phyloP scores from a whole-genome alignment of 805 yeast genomes.

The Sporopachydermia quercuum region DNA sequence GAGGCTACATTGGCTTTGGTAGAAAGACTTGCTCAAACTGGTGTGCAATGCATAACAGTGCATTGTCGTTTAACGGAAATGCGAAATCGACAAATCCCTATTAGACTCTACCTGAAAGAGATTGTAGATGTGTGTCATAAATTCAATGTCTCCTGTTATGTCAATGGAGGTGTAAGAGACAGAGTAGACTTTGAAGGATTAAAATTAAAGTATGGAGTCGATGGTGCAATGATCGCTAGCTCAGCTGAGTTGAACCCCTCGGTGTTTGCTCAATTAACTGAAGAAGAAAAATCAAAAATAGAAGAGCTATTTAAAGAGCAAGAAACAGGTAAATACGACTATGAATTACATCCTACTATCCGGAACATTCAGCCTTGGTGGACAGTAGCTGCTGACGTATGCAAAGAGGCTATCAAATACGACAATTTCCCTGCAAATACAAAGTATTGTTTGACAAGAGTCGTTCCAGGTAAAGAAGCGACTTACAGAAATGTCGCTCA shows the following conservation, averaged over 20 bases:
- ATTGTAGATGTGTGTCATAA: constrained; percentile 47
- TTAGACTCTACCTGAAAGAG: constrained; percentile 49
- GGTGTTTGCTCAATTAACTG: constrained; percentile 33
- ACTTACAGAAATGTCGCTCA: constrained; percentile 42
- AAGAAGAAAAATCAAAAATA: constrained; percentile 7
- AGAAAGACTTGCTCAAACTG: constrained; percentile 47
- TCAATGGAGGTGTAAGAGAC: constrained; percentile 64
- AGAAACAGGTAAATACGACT: not conserved
- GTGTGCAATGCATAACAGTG: constrained; percentile 72
- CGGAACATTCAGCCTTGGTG: constrained; percentile 32
- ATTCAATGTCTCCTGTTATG: constrained; percentile 53
- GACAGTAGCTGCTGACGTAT: constrained; percentile 37
- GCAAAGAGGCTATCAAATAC: constrained; percentile 34
- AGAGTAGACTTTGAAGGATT: constrained; percentile 38
- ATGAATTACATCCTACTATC: not conserved
- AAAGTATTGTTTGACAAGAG: constrained; percentile 65
- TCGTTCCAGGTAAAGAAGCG: constrained; percentile 61
- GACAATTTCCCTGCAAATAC: constrained; percentile 60
- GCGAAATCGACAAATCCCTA: constrained; percentile 78
- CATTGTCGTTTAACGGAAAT: constrained; percentile 84
- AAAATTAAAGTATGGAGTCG: constrained; percentile 35
- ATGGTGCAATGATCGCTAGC: constrained; percentile 89
- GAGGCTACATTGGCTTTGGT: constrained; percentile 50
- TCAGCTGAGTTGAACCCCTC: constrained; percentile 81
- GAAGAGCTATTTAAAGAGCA: not conserved